Base-by-base conservation (phyloP, 148 eudicot genomes). In the Bassia scoparia region DNA sequence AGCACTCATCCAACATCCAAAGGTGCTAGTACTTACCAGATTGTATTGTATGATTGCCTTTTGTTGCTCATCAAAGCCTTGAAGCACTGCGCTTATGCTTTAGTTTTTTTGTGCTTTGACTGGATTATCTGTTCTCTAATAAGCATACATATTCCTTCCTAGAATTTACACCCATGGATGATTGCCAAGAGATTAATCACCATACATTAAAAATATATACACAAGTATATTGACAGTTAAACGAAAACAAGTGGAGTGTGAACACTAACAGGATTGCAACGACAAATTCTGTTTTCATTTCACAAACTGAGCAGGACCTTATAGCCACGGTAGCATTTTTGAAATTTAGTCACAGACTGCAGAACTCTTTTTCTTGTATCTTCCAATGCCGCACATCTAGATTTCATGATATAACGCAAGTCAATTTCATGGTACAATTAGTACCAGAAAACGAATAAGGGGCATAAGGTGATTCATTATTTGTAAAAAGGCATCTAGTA, bases 191-290 rank as follows among this genome's bases (percentile, higher is more conserved):
- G 59, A 63, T 16, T 65, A 1, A 49, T 58, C 31, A 59, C 59
- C 48, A 70, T 29, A 70, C 34, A 58, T 1, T 7, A 5, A 31
- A 64, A 59, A 30, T 16, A 52, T n/a, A n/a, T n/a, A n/a, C n/a
- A n/a, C n/a, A n/a, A n/a, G n/a, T n/a, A n/a, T n/a, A n/a, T n/a
- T n/a, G n/a, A n/a, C n/a, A n/a, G n/a, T n/a, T n/a, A n/a, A n/a
- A n/a, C n/a, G n/a, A n/a, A n/a, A n/a, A n/a, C n/a, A n/a, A n/a
- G n/a, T n/a, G n/a, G n/a, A n/a, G n/a, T 16, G 65, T 53, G 78
- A 34, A 74, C 34, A 83, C 83, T 88, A n/a, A 95, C 96, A 85
- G 80, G 94, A 87, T 80, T 95, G 97, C 83, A 91, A 81, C 58
- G 80, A 61, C 62, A 71, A 23, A 79, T 91, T 67, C 79, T 87